Conservation (phyloP, 1,139 yeast species). For the Ogataea hybrid region DNA sequence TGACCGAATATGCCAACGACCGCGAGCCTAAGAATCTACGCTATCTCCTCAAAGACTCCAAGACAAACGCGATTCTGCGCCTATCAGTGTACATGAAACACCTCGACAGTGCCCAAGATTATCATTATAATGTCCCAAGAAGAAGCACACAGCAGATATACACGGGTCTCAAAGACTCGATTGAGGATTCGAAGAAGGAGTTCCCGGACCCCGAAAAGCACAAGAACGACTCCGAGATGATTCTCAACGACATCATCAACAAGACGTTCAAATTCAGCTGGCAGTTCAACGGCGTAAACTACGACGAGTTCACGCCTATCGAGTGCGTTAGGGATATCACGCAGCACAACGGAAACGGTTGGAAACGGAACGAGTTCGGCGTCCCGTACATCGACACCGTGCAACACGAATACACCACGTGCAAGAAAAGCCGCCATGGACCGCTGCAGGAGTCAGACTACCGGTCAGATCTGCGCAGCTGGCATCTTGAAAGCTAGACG, state of each 20-base stretch:
- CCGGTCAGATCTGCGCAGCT: conserved; percentile 31
- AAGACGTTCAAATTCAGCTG: conserved; percentile 70
- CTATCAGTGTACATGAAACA: conserved; percentile 35
- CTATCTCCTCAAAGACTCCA: conserved; percentile 72
- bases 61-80: conserved; percentile 74
- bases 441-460: conserved; percentile 29
- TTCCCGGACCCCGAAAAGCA: not conserved
- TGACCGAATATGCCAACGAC: conserved; percentile 68
- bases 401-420: conserved; percentile 17
- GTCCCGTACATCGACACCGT: conserved; percentile 31
- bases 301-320: conserved; percentile 70
- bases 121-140: conserved; percentile 12
- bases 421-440: not conserved
- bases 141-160: conserved; percentile 16
- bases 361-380: conserved; percentile 45
- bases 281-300: conserved; percentile 44
- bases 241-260: conserved; percentile 52
- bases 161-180: conserved; percentile 19
- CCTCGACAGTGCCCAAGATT: conserved; percentile 13
- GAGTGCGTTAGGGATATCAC: conserved; percentile 76
- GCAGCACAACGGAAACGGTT: conserved; percentile 66
- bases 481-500: conserved; percentile 25
- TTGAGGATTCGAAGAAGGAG: conserved; percentile 6
- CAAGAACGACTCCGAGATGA: conserved; percentile 41
- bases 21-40: conserved; percentile 53